Percentiles rank a stretch among this genome's conserved stretches.
Evolutionary conservation across 371 early-diverging fungal species (phyloP).

Genomic region (Thermomucor indicae-seudaticae): DNA sequence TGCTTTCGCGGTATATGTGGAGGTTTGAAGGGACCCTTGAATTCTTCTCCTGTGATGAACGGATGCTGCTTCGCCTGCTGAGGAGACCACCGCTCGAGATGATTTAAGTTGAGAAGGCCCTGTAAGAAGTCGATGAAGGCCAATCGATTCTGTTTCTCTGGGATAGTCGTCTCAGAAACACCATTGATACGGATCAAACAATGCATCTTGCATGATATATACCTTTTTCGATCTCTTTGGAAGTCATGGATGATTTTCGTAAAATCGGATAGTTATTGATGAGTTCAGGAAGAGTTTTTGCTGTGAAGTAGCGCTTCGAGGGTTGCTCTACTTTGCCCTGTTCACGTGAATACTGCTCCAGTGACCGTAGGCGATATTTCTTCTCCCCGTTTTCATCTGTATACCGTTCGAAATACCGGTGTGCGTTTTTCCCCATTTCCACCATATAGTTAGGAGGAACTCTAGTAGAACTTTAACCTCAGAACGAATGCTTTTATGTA

Average conservation of each 20-base stretch:
- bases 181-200: no score
- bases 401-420: constrained; percentile 72
- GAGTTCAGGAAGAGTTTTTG: constrained; percentile 79
- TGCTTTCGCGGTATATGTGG: constrained; percentile 34
- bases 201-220: no score
- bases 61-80: constrained; percentile 94
- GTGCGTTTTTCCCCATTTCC: constrained; percentile 85
- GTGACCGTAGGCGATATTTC: constrained; percentile 70
- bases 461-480: background rate
- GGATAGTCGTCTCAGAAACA: no score
- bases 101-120: constrained; percentile 86
- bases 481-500: background rate
- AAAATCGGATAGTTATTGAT: constrained; percentile 81
- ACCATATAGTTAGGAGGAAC: constrained; percentile 87
- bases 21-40: constrained; percentile 41
- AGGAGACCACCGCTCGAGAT: constrained; percentile 93
- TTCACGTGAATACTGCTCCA: constrained; percentile 80
- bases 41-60: constrained; percentile 88
- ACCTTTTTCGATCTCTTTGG: constrained; percentile 75
- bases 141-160: constrained; percentile 65
- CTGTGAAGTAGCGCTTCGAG: constrained; percentile 87
- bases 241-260: constrained; percentile 58
- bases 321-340: constrained; percentile 77
- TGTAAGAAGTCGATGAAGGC: constrained; percentile 88
- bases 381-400: constrained; percentile 43